phyloP scores from a whole-genome alignment of 441 rosid species.

The Populus hybrid region DNA sequence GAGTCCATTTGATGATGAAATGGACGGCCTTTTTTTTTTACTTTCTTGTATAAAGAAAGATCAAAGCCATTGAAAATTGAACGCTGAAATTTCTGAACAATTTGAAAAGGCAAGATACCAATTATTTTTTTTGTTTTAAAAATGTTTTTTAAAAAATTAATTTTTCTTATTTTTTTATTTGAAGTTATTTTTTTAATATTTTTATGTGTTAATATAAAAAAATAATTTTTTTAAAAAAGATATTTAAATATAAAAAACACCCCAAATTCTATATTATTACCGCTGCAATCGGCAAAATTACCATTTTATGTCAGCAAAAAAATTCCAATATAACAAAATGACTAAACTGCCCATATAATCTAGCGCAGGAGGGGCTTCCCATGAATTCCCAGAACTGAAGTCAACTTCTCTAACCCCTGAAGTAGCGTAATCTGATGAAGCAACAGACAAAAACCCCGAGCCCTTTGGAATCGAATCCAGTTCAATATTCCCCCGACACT shows the following conservation, averaged over 20 bases:
- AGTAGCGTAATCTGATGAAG: conserved; percentile 72
- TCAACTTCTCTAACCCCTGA: conserved; percentile 85
- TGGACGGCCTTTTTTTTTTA: background rate
- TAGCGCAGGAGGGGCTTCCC: conserved; percentile 25
- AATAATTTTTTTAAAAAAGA: too few species aligned
- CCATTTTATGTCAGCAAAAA: too few species aligned
- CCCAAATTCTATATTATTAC: too few species aligned
- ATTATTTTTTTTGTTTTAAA: background rate
- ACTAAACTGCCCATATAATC: conserved; percentile 27
- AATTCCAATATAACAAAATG: too few species aligned
- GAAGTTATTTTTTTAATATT: too few species aligned
- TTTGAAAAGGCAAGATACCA: background rate
- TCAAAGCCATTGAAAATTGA: background rate
- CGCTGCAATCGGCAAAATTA: too few species aligned
- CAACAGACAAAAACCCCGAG: conserved; percentile 72
- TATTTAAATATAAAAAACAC: too few species aligned
- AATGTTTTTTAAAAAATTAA: too few species aligned
- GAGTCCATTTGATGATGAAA: background rate
- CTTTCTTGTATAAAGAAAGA: background rate
- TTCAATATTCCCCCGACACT: conserved; percentile 74
- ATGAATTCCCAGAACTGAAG: conserved; percentile 59
- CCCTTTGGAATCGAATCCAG: conserved; percentile 53
- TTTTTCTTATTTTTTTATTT: too few species aligned
- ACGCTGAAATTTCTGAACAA: background rate
- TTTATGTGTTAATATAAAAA: too few species aligned